A percentile compares a stretch with the other conserved stretches of the same genome.
Evolutionary conservation across 208 protist genomes (phyloP).

Genomic region (Angomonas deanei): DNA sequence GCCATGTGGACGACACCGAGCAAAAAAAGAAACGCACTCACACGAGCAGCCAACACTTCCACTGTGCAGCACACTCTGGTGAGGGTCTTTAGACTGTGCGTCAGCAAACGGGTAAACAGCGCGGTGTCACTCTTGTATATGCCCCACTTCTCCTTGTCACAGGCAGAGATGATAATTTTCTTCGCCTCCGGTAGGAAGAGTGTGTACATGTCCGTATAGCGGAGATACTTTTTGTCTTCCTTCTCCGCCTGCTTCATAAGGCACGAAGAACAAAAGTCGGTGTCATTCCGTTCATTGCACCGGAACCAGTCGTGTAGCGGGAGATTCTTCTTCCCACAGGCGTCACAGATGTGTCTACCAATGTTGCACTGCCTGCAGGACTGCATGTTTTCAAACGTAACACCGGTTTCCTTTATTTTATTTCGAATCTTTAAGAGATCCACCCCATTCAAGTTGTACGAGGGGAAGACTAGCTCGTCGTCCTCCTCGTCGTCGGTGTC

Average conservation of each 20-base stretch:
- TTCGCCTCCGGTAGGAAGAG: background rate
- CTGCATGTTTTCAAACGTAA: conserved; percentile 30
- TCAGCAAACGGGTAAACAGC: conserved; percentile 43
- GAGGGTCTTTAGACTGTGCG: too few species aligned
- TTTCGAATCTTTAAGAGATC: background rate
- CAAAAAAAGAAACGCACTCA: conserved; percentile 2
- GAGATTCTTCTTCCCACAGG: conserved; percentile 35
- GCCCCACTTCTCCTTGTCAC: conserved; percentile 17
- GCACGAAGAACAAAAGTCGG: conserved; percentile 69
- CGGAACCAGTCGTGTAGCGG: conserved; percentile 64
- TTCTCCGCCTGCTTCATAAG: conserved; percentile 46
- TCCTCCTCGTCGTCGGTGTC: conserved; percentile 16
- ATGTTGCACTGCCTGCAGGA: conserved; percentile 18
- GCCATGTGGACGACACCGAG: background rate
- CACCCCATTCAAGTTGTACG: background rate
- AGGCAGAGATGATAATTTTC: background rate
- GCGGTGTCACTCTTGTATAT: conserved; percentile 40
- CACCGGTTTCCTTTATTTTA: conserved; percentile 11
- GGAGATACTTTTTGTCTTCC: conserved; percentile 14
- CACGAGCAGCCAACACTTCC: background rate
- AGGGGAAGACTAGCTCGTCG: conserved; percentile 7
- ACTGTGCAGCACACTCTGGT: background rate
- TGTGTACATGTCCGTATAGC: conserved; percentile 75
- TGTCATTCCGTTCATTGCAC: conserved; percentile 73
- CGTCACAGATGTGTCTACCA: conserved; percentile 53